These are phyloP conservation scores for Paecilomyces variotii DNA, from an alignment of 2,329 filamentous ascomycete genomes.

Conservation along the genomic window DNA sequence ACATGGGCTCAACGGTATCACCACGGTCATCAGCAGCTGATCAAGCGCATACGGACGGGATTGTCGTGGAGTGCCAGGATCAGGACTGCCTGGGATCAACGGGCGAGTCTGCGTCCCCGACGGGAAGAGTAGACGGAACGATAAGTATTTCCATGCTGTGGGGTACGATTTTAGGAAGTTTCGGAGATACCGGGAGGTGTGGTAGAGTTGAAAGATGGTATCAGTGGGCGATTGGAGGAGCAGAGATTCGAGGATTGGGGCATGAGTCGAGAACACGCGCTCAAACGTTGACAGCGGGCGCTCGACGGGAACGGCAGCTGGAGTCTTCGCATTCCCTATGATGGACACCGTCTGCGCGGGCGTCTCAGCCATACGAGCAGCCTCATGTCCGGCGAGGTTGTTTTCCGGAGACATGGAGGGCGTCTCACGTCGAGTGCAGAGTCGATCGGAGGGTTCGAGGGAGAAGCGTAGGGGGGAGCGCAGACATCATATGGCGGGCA, in stretches of 20 bases:
- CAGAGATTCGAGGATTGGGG: constrained; percentile 52
- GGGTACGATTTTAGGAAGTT: constrained; percentile 49
- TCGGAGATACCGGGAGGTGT: constrained; percentile 49
- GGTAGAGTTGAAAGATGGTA: constrained; percentile 50
- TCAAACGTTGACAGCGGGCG: constrained; percentile 43
- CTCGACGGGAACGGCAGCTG: constrained; percentile 15
- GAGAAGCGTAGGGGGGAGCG: constrained; percentile 17
- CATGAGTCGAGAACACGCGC: constrained; percentile 47
- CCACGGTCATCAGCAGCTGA: constrained; percentile 47
- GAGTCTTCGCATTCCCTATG: constrained; percentile 18
- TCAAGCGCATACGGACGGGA: constrained; percentile 53
- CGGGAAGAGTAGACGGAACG: constrained; percentile 45
- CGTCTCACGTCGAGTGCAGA: constrained; percentile 10
- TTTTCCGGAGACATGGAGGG: constrained; percentile 9
- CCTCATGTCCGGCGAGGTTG: constrained; percentile 4
- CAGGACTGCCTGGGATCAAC: constrained; percentile 22
- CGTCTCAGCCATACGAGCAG: not conserved
- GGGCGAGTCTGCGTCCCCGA: constrained; percentile 29
- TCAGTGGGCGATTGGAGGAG: constrained; percentile 50
- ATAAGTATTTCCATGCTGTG: constrained; percentile 53
- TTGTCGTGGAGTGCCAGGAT: constrained; percentile 35
- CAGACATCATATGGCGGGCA: constrained; percentile 21
- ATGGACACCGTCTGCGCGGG: constrained; percentile 2
- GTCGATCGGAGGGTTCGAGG: constrained; percentile 23
- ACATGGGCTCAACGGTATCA: constrained; percentile 49